Base-by-base conservation (phyloP, 1,284 basidiomycete genomes). In the Boletellus deceptivus region DNA sequence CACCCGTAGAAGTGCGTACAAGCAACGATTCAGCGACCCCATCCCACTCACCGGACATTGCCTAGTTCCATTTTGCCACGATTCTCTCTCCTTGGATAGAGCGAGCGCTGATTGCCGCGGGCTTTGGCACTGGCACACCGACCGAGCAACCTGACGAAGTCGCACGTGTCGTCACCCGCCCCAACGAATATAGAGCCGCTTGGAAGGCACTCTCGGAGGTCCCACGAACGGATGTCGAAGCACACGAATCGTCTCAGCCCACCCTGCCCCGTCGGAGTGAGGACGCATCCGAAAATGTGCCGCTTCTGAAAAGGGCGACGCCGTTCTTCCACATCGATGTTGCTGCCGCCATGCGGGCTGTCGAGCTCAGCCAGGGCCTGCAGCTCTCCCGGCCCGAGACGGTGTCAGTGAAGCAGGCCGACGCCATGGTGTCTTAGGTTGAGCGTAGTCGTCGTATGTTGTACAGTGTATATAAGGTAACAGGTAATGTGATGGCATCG, bases 31-130 rank as follows among this genome's bases (percentile, higher is more conserved):
- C 11, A 39, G 14, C 13, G 4, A 2, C 4, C 25, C 29, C 18
- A 14, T 7, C 6, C 3, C 24, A 4, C 42, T 42, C 31, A 46
- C 29, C 52, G 14, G 50, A 43, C 49, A 50, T 48, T 29, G 10
- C 42, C 48, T 24, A 90, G 78, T 94, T 93, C 76, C 91, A 95
- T 72, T 95, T 96, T 67, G 86, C 90, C 9, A 83, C 84, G 24
- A 80, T 98, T 48, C 80, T 95, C 48, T 95, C 92, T 0, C 93
- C 94, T 0, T 98, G 96, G 96, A 93, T 95, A 51, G 84, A 90
- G 52, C 86, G 93, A 44, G 92, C 91, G 3, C 80, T 97, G 42
- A 77, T 92, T 56, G 92, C 91, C 13, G 93, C 87, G 49, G 91
- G 91, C 1, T 96, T 97, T 64, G 93, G 93, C 6, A 76, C 74